These are phyloP conservation scores for Globisporangium cystogenes DNA, from an alignment of 352 stramenopile genomes.

Conservation along the genomic window DNA sequence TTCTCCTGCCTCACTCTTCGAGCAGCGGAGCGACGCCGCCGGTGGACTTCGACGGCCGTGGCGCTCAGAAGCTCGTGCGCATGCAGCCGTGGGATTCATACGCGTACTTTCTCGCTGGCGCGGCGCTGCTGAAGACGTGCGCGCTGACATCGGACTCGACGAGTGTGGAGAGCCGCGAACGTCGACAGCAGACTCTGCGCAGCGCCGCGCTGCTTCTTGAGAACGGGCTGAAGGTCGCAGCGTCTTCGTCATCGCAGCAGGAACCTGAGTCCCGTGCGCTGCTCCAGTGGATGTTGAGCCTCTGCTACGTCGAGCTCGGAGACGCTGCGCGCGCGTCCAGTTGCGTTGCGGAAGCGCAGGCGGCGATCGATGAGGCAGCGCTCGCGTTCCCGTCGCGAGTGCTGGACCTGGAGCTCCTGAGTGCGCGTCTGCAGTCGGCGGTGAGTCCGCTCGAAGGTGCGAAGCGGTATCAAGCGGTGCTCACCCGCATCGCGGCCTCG, in stretches of 20 bases:
- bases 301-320: conserved; percentile 13
- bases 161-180: conserved; percentile 3
- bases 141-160: conserved; percentile 13
- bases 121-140: conserved; percentile 41
- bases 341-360: conserved; percentile 17
- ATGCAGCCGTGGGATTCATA: conserved; percentile 51
- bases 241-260: background rate
- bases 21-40: conserved; percentile 1
- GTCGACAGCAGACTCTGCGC: conserved; percentile 2
- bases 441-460: conserved; percentile 17
- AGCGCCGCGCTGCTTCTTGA: conserved; percentile 27
- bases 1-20: conserved; percentile 24
- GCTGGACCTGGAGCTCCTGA: conserved; percentile 23
- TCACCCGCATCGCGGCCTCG: conserved; percentile 7
- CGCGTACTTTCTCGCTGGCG: conserved; percentile 43
- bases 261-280: conserved; percentile 24
- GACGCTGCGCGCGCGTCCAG: conserved; percentile 12
- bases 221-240: conserved; percentile 25
- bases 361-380: conserved; percentile 15
- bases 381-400: conserved; percentile 1
- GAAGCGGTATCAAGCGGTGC: conserved; percentile 24
- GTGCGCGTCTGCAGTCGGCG: conserved; percentile 40
- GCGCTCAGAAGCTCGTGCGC: conserved; percentile 49
- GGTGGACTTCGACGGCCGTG: conserved; percentile 3
- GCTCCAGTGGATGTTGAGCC: conserved; percentile 36